Percentiles rank a stretch among this genome's conserved stretches.
These are phyloP conservation scores for Meyerozyma guilliermondii DNA, from an alignment of 1,139 yeast genomes.

Conservation along the genomic window DNA sequence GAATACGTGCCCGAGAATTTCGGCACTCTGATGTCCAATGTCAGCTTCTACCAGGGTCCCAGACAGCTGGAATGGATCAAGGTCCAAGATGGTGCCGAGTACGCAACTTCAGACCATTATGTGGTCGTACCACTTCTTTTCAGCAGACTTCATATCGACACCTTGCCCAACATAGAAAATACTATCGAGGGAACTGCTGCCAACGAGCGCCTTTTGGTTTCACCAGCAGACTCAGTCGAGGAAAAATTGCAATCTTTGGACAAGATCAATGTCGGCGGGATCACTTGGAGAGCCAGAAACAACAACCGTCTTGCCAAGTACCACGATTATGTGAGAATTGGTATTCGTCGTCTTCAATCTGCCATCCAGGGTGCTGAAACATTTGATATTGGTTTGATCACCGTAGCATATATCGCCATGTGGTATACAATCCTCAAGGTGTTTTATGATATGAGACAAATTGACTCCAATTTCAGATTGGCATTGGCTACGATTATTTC, in stretches of 20 bases:
- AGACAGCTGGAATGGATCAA: constrained; percentile 41
- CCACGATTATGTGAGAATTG: constrained; percentile 50
- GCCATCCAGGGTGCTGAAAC: constrained; percentile 76
- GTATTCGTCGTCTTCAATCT: constrained; percentile 42
- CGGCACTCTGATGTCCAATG: constrained; percentile 14
- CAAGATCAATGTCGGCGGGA: constrained; percentile 35
- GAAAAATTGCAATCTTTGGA: constrained; percentile 27
- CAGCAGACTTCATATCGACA: constrained; percentile 32
- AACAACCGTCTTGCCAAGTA: constrained; percentile 61
- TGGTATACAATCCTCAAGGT: constrained; percentile 76
- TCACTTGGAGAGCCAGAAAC: constrained; percentile 63
- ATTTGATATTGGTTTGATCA: constrained; percentile 76
- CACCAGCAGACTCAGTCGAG: constrained; percentile 33
- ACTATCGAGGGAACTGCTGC: constrained; percentile 26
- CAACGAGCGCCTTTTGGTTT: constrained; percentile 39
- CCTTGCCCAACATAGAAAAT: constrained; percentile 27
- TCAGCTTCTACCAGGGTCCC: constrained; percentile 43
- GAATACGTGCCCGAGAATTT: constrained; percentile 54
- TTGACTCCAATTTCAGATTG: constrained; percentile 89
- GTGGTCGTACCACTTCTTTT: constrained; percentile 55
- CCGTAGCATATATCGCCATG: constrained; percentile 87
- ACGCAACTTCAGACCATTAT: constrained; percentile 39
- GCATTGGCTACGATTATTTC: constrained; percentile 78
- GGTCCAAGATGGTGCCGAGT: constrained; percentile 20
- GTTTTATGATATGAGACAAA: constrained; percentile 70